Conservation (phyloP, 2,329 filamentous ascomycete genomes). For the Claviceps humidiphila region DNA sequence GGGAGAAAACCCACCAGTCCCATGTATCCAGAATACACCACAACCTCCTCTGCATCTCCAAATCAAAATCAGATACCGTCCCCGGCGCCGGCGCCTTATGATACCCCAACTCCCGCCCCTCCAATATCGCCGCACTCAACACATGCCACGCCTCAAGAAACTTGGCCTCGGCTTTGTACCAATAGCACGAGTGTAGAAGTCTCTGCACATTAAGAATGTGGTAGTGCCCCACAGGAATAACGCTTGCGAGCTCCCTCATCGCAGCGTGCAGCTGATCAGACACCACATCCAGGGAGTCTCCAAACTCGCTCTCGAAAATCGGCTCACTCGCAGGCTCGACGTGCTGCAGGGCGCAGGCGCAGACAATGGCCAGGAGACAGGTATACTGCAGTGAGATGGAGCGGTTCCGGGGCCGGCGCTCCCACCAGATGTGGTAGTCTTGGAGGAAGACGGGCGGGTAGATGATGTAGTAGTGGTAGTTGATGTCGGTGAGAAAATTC, state of each 20-base stretch:
- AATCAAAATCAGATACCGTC: slow-evolving; percentile 15
- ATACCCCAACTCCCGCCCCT: slow-evolving; percentile 17
- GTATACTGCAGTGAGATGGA: slow-evolving; percentile 17
- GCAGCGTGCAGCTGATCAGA: slow-evolving; percentile 14
- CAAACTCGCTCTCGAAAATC: slow-evolving; percentile 11
- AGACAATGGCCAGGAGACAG: slow-evolving; percentile 16
- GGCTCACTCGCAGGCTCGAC: slow-evolving; percentile 10
- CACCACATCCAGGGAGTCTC: slow-evolving; percentile 9
- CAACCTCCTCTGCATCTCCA: slow-evolving; percentile 18
- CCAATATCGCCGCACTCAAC: slow-evolving; percentile 17
- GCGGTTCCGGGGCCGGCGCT: slow-evolving; percentile 8
- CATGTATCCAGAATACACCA: slow-evolving; percentile 21
- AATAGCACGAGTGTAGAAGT: slow-evolving; percentile 18
- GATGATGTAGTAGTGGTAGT: slow-evolving; percentile 21
- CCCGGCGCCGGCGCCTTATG: slow-evolving; percentile 11
- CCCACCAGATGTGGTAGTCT: slow-evolving; percentile 20
- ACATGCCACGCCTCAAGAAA: slow-evolving; percentile 20
- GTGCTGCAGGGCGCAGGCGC: slow-evolving; percentile 18
- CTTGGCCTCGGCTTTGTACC: slow-evolving; percentile 20
- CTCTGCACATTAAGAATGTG: slow-evolving; percentile 17
- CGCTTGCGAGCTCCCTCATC: slow-evolving; percentile 14
- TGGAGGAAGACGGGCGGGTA: slow-evolving; percentile 16
- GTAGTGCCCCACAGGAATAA: slow-evolving; percentile 15
- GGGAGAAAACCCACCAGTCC: slow-evolving; percentile 17
- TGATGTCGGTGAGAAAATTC: slow-evolving; percentile 17